Conservation (phyloP, 805 yeast species). For the Pichia membranifaciens region DNA sequence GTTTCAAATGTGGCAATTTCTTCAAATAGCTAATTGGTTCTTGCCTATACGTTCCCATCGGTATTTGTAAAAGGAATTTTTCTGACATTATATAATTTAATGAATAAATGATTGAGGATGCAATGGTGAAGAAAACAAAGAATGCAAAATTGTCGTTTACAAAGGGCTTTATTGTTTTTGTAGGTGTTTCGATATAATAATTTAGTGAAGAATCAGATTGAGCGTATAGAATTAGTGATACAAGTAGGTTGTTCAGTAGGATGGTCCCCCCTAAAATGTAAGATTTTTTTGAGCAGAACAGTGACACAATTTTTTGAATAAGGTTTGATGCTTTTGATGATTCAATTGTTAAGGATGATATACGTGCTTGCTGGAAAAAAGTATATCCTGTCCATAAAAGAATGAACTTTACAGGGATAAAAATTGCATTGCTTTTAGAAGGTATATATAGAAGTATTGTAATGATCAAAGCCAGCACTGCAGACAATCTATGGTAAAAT, state of each 20-base stretch:
- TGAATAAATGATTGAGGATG: constrained; percentile 42
- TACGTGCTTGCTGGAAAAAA: constrained; percentile 27
- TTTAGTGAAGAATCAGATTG: constrained; percentile 21
- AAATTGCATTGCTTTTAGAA: constrained; percentile 16
- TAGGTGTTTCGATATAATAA: constrained; percentile 30
- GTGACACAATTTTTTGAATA: constrained; percentile 24
- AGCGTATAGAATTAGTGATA: constrained; percentile 17
- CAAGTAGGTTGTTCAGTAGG: constrained; percentile 17
- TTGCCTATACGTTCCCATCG: constrained; percentile 35
- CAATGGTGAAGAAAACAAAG: constrained; percentile 41
- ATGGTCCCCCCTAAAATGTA: constrained; percentile 20
- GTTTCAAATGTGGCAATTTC: constrained; percentile 6
- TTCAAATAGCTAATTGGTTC: constrained; percentile 34
- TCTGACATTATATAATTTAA: constrained; percentile 48
- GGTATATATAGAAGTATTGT: constrained; percentile 21
- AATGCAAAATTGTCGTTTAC: constrained; percentile 41
- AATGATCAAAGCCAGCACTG: constrained; percentile 18
- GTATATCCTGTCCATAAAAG: constrained; percentile 27
- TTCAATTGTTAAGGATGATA: constrained; percentile 24
- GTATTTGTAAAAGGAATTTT: constrained; percentile 47
- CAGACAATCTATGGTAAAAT: constrained; percentile 26
- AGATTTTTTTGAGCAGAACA: constrained; percentile 21
- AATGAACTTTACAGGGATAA: constrained; percentile 24
- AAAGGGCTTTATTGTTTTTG: constrained; percentile 36
- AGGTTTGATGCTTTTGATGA: constrained; percentile 20